Percentiles rank a stretch among this genome's conserved stretches.
Evolutionary conservation across 1,284 basidiomycete genomes (phyloP).

Genomic region (Trametes versicolor): DNA sequence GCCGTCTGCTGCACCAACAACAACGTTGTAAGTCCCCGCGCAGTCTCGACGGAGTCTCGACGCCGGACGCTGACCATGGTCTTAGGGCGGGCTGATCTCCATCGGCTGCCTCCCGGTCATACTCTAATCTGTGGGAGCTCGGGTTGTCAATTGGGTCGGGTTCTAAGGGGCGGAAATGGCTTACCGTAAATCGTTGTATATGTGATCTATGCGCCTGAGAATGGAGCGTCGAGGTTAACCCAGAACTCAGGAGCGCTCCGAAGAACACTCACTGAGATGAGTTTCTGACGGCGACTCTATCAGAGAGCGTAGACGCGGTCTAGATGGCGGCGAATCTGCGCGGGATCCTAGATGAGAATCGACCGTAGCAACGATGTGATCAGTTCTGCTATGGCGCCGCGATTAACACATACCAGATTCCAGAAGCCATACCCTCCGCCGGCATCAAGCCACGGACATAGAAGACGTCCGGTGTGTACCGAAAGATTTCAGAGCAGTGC

Average conservation of each 20-base stretch:
- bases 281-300: conserved; percentile 6
- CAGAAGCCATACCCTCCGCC: not conserved
- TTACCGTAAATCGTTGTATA: not conserved
- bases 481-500: not conserved
- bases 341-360: not conserved
- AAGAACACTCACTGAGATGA: not conserved
- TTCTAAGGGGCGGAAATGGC: not conserved
- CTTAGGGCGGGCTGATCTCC: conserved; percentile 36
- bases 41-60: not conserved
- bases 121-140: conserved; percentile 19
- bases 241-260: not conserved
- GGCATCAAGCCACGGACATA: not conserved
- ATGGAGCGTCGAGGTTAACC: not conserved
- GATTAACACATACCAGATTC: no score
- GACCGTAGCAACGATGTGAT: not conserved
- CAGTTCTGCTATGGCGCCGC: not conserved
- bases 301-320: not conserved
- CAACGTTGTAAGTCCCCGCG: conserved; percentile 22
- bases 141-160: not conserved
- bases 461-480: not conserved
- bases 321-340: not conserved
- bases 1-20: conserved; percentile 30
- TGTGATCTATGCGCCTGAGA: not conserved
- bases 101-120: conserved; percentile 38
- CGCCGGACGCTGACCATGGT: not conserved